Evolutionary conservation across 441 rosid genomes (phyloP).

Genomic region (Daphne laureola): DNA sequence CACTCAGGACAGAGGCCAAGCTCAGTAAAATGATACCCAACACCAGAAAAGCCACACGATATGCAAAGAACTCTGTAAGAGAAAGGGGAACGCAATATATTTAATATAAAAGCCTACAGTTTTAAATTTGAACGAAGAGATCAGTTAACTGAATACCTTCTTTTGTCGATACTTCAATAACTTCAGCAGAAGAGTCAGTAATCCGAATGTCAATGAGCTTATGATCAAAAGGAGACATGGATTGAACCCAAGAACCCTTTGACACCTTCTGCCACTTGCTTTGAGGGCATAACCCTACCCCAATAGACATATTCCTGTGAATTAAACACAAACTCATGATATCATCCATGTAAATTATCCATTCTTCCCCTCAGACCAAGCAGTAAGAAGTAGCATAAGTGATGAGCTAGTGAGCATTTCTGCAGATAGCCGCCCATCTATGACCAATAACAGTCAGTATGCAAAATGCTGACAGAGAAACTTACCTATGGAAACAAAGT

Average conservation of each 20-base stretch:
- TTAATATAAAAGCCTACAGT: background rate
- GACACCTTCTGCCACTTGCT: slow-evolving; percentile 69
- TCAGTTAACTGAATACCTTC: slow-evolving; percentile 38
- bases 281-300: slow-evolving; percentile 67
- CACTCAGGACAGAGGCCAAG: slow-evolving; percentile 59
- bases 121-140: slow-evolving; percentile 1
- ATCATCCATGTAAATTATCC: background rate
- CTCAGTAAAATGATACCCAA: slow-evolving; percentile 51
- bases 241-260: slow-evolving; percentile 64
- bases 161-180: slow-evolving; percentile 45
- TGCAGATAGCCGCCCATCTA: background rate
- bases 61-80: slow-evolving; percentile 45
- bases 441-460: too few relatives aligned
- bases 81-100: slow-evolving; percentile 5
- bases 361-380: background rate
- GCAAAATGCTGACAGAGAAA: slow-evolving; percentile 4
- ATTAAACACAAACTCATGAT: background rate
- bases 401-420: background rate
- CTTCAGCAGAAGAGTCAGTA: slow-evolving; percentile 31
- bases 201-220: slow-evolving; percentile 65
- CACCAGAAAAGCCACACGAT: slow-evolving; percentile 54
- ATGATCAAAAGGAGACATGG: slow-evolving; percentile 89
- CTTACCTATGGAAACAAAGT: slow-evolving; percentile 84
- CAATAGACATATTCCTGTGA: slow-evolving; percentile 68
- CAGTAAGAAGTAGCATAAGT: background rate